Percentiles rank a stretch among this genome's conserved stretches.
Conservation (phyloP, 2,329 filamentous ascomycete genomes). For the Aurifilum marmelostoma region DNA sequence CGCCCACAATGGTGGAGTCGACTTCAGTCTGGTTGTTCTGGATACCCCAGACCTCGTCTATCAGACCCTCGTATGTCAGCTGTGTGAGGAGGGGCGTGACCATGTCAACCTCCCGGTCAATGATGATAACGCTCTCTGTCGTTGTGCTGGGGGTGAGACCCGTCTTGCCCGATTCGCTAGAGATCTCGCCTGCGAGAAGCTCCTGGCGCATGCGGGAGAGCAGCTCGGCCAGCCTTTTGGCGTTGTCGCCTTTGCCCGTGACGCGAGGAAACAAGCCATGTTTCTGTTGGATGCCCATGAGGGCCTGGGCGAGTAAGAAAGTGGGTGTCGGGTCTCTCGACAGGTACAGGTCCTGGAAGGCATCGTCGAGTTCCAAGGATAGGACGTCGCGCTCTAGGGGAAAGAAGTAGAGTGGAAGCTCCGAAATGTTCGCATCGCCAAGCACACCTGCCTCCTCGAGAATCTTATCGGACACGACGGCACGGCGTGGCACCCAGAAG, state of each 20-base stretch:
- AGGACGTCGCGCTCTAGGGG: conserved; percentile 89
- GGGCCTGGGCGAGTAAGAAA: conserved; percentile 83
- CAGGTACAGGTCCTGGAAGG: conserved; percentile 86
- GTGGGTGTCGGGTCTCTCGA: conserved; percentile 90
- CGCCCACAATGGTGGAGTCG: conserved; percentile 85
- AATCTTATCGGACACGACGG: conserved; percentile 86
- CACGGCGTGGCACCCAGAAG: conserved; percentile 93
- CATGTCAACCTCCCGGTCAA: conserved; percentile 93
- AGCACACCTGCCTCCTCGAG: conserved; percentile 92
- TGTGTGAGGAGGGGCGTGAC: conserved; percentile 92
- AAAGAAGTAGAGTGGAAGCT: conserved; percentile 87
- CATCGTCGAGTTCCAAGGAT: conserved; percentile 85
- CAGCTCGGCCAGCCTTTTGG: conserved; percentile 83
- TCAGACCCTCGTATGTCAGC: conserved; percentile 92
- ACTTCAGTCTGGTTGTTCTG: conserved; percentile 92
- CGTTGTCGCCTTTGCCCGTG: conserved; percentile 93
- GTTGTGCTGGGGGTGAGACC: conserved; percentile 83
- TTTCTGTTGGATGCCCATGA: conserved; percentile 92
- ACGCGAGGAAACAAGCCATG: conserved; percentile 94
- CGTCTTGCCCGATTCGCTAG: conserved; percentile 60
- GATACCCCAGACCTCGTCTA: conserved; percentile 92
- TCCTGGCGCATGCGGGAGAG: conserved; percentile 92
- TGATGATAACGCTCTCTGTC: conserved; percentile 89
- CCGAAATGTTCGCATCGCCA: conserved; percentile 86
- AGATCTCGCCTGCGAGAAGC: conserved; percentile 77